Percentiles rank a stretch among this genome's conserved stretches.
Conservation (phyloP, 2,329 filamentous ascomycete species). For the Gremmenia infestans region DNA sequence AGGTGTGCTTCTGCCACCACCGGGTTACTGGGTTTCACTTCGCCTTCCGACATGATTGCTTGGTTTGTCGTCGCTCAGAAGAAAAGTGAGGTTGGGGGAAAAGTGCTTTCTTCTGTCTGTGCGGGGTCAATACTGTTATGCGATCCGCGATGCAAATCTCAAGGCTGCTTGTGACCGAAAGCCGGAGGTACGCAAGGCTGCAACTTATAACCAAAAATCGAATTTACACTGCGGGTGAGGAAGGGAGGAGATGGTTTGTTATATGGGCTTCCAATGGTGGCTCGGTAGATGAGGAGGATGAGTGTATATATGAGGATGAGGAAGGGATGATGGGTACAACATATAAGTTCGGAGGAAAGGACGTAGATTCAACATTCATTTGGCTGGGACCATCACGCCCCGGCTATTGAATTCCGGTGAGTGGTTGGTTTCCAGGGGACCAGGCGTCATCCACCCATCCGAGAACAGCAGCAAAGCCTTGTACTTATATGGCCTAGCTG, state of each 20-base stretch:
- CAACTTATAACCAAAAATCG: neutral
- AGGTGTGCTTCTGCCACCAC: constrained; percentile 72
- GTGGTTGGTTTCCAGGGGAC: neutral
- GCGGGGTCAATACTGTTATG: neutral
- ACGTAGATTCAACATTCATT: neutral
- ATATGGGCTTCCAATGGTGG: no score
- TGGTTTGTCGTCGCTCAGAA: constrained; percentile 1
- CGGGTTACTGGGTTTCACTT: constrained; percentile 39
- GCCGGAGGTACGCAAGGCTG: neutral
- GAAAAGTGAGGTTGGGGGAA: neutral
- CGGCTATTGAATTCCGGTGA: neutral
- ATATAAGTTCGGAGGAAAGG: neutral
- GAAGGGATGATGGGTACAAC: no score
- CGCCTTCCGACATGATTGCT: constrained; percentile 41
- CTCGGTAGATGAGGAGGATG: no score
- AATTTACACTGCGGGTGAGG: neutral
- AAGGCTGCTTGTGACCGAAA: neutral
- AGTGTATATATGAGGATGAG: no score
- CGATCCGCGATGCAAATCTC: neutral
- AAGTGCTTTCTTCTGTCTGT: no score
- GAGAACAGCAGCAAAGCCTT: neutral
- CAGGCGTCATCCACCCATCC: constrained; percentile 1
- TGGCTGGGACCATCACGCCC: neutral
- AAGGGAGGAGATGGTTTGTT: neutral
- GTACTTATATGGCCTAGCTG: neutral